A percentile compares a stretch with the other conserved stretches of the same genome.
Evolutionary conservation across 371 early-diverging fungal genomes (phyloP).

Genomic region (Rhizopus arrhizus): DNA sequence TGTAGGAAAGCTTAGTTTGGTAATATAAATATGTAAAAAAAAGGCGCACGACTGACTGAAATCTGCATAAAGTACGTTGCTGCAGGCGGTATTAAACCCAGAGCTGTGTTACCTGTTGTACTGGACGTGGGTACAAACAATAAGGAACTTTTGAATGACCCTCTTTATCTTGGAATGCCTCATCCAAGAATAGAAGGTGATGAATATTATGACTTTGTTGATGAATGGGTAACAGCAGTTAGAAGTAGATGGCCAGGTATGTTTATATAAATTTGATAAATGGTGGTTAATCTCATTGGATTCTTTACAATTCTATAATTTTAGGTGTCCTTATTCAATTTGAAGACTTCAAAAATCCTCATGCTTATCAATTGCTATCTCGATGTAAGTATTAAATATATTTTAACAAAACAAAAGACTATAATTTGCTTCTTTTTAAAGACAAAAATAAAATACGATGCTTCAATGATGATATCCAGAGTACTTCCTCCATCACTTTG

Average conservation of each 20-base stretch:
- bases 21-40: constrained; percentile 23
- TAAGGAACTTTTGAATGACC: constrained; percentile 56
- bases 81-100: constrained; percentile 67
- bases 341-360: constrained; percentile 58
- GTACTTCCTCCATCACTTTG: constrained; percentile 63
- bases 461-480: constrained; percentile 73
- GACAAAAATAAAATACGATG: constrained; percentile 60
- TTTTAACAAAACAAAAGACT: background rate
- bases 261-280: constrained; percentile 8
- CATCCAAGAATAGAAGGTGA: constrained; percentile 64
- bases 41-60: constrained; percentile 9
- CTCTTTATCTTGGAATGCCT: constrained; percentile 67
- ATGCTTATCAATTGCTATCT: constrained; percentile 63
- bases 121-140: constrained; percentile 72
- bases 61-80: constrained; percentile 55
- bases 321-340: constrained; percentile 54
- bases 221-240: constrained; percentile 67
- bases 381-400: constrained; percentile 40
- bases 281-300: constrained; percentile 20
- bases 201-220: constrained; percentile 64
- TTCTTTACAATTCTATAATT: background rate
- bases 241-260: constrained; percentile 63
- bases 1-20: constrained; percentile 63
- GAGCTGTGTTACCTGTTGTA: constrained; percentile 65
- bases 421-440: constrained; percentile 12